Percentiles rank a stretch among this genome's conserved stretches.
phyloP scores from a whole-genome alignment of 164 flowering plant species.

The Magnolia kwangsiensis region DNA sequence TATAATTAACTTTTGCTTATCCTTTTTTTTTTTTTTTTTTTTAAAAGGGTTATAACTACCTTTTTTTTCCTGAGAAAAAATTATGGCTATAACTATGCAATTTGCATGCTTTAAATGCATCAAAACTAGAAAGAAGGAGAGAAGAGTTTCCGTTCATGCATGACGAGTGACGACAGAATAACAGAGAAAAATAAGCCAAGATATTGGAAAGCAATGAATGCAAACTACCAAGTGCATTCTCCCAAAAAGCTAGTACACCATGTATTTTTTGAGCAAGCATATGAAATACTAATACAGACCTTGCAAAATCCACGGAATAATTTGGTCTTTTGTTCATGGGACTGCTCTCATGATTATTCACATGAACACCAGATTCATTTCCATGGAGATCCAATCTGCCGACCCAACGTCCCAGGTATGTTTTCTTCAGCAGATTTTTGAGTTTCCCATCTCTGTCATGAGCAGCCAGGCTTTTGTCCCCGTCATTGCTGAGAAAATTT shows the following conservation, averaged over 20 bases:
- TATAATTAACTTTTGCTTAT: too few relatives aligned
- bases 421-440: constrained; percentile 63
- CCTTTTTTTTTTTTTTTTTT: too few relatives aligned
- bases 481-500: constrained; percentile 21
- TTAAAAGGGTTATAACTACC: too few relatives aligned
- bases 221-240: background rate
- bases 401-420: constrained; percentile 67
- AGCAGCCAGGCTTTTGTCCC: constrained; percentile 30
- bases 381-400: constrained; percentile 36
- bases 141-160: too few relatives aligned
- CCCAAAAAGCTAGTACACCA: background rate
- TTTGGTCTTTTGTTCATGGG: constrained; percentile 27
- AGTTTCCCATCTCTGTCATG: constrained; percentile 65
- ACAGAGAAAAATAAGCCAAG: background rate
- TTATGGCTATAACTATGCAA: too few relatives aligned
- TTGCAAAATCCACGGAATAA: constrained; percentile 60
- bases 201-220: background rate
- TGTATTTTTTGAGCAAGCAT: constrained; percentile 3
- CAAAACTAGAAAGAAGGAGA: too few relatives aligned
- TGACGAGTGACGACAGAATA: background rate
- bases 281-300: constrained; percentile 33
- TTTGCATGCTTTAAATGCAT: too few relatives aligned
- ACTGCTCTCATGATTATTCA: constrained; percentile 29
- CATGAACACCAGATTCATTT: constrained; percentile 30
- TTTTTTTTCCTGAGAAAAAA: too few relatives aligned